These are phyloP conservation scores for Bremia lactucae DNA, from an alignment of 352 stramenopile genomes.

Conservation along the genomic window DNA sequence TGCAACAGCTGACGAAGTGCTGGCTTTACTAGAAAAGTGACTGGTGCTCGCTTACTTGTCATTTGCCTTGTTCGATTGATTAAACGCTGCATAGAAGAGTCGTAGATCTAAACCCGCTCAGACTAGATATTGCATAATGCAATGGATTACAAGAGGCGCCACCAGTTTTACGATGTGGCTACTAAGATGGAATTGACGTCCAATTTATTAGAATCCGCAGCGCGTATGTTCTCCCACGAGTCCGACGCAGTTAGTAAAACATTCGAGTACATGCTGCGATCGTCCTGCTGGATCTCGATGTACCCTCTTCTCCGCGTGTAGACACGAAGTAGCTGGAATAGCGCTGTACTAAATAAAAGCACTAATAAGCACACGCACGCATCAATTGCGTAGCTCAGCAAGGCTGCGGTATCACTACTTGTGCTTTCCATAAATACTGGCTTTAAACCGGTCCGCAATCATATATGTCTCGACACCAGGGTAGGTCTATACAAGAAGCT, in stretches of 20 bases:
- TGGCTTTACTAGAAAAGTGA: slow-evolving; percentile 37
- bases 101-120: no score
- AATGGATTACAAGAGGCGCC: slow-evolving; percentile 7
- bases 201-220: slow-evolving; percentile 1
- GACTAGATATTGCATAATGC: background rate
- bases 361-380: slow-evolving; percentile 31
- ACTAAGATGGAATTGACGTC: background rate
- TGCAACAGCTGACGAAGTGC: slow-evolving; percentile 40
- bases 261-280: slow-evolving; percentile 49
- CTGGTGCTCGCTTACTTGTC: background rate
- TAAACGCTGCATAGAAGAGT: background rate
- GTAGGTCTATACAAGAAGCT: no score
- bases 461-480: no score
- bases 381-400: slow-evolving; percentile 23
- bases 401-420: no score
- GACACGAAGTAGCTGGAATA: slow-evolving; percentile 33
- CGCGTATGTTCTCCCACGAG: slow-evolving; percentile 45
- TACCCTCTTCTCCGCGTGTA: slow-evolving; percentile 50
- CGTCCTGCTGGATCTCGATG: slow-evolving; percentile 53
- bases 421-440: no score
- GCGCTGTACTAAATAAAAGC: slow-evolving; percentile 29
- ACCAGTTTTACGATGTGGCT: background rate
- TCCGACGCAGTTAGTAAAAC: slow-evolving; percentile 50
- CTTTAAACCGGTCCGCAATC: no score
- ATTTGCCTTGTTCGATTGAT: background rate